Percentiles rank a stretch among this genome's conserved stretches.
Conservation (phyloP, 257 asterid genomes). For the Leonotis leonurus region DNA sequence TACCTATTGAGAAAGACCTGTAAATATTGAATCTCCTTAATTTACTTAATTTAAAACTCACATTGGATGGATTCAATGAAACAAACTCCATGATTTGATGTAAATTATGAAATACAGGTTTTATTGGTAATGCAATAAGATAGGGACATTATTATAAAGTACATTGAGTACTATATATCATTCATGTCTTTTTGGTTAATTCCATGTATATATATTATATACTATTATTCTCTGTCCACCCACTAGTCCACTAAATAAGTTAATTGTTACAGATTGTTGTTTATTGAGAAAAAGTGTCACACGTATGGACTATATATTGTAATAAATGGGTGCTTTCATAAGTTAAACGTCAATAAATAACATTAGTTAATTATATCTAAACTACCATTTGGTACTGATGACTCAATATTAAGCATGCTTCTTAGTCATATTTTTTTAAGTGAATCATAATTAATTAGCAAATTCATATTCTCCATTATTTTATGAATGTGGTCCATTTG, state of each 20-base stretch:
- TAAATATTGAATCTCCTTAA: too few relatives aligned
- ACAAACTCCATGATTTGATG: neutral
- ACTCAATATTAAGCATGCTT: constrained; percentile 29
- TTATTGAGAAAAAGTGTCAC: constrained; percentile 15
- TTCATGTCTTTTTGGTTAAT: constrained; percentile 6
- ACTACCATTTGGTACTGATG: constrained; percentile 9
- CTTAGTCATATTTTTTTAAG: constrained; percentile 21
- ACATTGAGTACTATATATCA: constrained; percentile 7
- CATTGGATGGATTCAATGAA: neutral
- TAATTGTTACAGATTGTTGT: constrained; percentile 2
- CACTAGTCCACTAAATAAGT: constrained; percentile 14
- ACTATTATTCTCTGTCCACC: constrained; percentile 9
- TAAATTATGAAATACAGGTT: neutral
- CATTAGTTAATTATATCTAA: neutral
- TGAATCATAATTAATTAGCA: constrained; percentile 13
- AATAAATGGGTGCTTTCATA: constrained; percentile 6
- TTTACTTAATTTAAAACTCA: neutral
- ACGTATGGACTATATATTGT: constrained; percentile 19
- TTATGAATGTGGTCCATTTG: constrained; percentile 32
- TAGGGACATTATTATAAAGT: constrained; percentile 6
- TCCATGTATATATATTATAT: neutral
- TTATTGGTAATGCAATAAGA: constrained; percentile 3
- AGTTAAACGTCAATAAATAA: neutral
- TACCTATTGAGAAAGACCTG: constrained; percentile 3
- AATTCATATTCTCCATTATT: constrained; percentile 16